Evolutionary conservation across 495 filamentous ascomycete species (phyloP).

Genomic region (Penicillium tannophilum): DNA sequence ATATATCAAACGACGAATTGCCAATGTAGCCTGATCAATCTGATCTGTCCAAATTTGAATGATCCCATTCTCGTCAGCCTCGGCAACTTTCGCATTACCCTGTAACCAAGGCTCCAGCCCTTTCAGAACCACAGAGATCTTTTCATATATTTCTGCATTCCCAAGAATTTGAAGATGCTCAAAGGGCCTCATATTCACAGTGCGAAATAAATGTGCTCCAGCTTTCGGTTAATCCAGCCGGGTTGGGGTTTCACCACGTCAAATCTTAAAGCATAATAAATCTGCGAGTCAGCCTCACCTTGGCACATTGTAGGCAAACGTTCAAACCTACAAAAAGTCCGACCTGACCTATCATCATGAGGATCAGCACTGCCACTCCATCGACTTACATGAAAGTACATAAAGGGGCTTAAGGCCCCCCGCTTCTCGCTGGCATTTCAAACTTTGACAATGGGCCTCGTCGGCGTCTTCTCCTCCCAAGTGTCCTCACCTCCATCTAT

Average conservation of each 20-base stretch:
- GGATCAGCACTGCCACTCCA: background rate
- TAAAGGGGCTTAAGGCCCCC: background rate
- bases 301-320: background rate
- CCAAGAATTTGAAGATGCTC: constrained; percentile 1
- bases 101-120: constrained; percentile 2
- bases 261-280: background rate
- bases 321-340: background rate
- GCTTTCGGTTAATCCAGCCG: background rate
- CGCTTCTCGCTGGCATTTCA: background rate
- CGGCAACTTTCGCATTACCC: background rate
- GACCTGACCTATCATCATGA: background rate
- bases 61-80: constrained; percentile 5
- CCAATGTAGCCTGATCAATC: constrained; percentile 5
- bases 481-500: background rate
- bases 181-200: background rate
- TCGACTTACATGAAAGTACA: background rate
- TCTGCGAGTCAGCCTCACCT: background rate
- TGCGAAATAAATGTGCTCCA: background rate
- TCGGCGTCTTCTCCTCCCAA: background rate
- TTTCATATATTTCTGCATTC: background rate
- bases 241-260: background rate
- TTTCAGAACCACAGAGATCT: background rate
- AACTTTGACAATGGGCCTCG: background rate
- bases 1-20: constrained; percentile 1
- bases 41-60: constrained; percentile 3